Evolutionary conservation across 441 rosid genomes (phyloP).

Genomic region (Adansonia grandidieri): DNA sequence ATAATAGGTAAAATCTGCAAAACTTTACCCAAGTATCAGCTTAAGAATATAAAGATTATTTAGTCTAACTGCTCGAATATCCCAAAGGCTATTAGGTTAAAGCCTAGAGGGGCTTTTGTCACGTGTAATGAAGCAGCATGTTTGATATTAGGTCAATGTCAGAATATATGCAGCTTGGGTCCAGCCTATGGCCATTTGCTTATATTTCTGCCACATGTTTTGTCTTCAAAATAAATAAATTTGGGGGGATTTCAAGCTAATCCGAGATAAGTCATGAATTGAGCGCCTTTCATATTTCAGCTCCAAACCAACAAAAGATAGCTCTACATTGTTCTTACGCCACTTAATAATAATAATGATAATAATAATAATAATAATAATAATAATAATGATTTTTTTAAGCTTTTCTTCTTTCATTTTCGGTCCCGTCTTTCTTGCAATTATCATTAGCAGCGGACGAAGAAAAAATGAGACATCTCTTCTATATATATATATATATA

Average conservation of each 20-base stretch:
- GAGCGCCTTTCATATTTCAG: background rate
- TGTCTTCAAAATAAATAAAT: background rate
- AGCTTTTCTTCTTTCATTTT: background rate
- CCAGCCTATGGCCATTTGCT: background rate
- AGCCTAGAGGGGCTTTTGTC: background rate
- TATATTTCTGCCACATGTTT: background rate
- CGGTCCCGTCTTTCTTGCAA: slow-evolving; percentile 12
- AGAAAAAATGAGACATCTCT: too few relatives aligned
- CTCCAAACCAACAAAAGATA: background rate
- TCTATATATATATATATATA: too few relatives aligned
- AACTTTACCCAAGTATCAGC: background rate
- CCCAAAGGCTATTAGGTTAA: too few relatives aligned
- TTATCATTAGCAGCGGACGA: background rate
- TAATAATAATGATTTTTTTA: too few relatives aligned
- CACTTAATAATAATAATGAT: too few relatives aligned
- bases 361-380: too few relatives aligned
- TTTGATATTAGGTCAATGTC: background rate
- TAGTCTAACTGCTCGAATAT: too few relatives aligned
- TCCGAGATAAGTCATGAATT: background rate
- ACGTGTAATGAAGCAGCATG: background rate
- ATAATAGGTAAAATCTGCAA: background rate
- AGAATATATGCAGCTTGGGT: background rate
- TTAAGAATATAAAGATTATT: too few relatives aligned
- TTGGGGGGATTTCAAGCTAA: background rate
- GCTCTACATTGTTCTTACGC: background rate